Percentiles rank a stretch among this genome's conserved stretches.
phyloP scores from a whole-genome alignment of 805 yeast species.

The Candida dajiaensis region DNA sequence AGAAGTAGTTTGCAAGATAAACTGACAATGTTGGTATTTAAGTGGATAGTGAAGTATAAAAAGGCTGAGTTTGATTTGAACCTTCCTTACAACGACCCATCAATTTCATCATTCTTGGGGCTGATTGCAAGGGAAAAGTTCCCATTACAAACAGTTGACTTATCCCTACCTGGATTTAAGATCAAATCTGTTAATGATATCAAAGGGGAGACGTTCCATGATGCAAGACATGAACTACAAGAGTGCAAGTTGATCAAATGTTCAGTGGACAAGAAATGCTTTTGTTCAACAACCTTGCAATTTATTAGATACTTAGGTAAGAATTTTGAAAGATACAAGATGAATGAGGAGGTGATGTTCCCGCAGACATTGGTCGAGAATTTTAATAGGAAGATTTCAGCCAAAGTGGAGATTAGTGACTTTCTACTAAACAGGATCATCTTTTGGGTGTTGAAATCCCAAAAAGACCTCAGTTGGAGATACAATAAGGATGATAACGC shows the following conservation, averaged over 20 bases:
- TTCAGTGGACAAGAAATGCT: constrained; percentile 19
- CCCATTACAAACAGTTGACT: constrained; percentile 10
- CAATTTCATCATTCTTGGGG: constrained; percentile 12
- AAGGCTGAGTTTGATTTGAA: constrained; percentile 14
- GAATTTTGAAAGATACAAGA: background rate
- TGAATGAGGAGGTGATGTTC: background rate
- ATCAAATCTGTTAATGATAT: constrained; percentile 11
- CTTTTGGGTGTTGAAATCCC: background rate
- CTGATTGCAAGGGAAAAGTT: constrained; percentile 11
- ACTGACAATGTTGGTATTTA: constrained; percentile 15
- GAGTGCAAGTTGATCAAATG: constrained; percentile 16
- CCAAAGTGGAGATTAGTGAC: constrained; percentile 1
- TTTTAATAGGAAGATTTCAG: background rate
- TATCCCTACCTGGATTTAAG: constrained; percentile 4
- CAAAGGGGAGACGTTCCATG: constrained; percentile 22
- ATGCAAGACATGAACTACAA: constrained; percentile 21
- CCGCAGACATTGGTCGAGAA: background rate
- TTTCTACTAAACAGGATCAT: background rate
- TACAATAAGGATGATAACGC: background rate
- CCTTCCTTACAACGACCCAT: constrained; percentile 10
- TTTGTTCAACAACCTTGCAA: constrained; percentile 10
- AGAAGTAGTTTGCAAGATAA: constrained; percentile 5
- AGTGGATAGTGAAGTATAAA: constrained; percentile 16
- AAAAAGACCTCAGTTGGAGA: background rate
- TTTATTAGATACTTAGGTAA: constrained; percentile 4